phyloP scores from a whole-genome alignment of 257 asterid species.

The Euphrasia confusa region DNA sequence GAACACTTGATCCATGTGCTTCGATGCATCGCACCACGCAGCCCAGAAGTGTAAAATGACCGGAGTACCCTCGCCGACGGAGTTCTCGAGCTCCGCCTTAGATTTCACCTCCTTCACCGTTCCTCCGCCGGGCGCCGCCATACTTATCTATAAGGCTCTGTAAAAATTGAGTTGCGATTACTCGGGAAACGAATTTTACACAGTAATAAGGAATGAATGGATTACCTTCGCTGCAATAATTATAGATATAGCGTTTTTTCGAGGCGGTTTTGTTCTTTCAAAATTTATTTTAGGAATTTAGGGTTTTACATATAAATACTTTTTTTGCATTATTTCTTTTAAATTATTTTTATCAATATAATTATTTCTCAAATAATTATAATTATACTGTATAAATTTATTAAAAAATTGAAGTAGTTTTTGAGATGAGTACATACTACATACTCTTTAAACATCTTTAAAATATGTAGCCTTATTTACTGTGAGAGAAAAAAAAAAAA shows the following conservation, averaged over 20 bases:
- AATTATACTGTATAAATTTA: no score
- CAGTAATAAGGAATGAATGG: background rate
- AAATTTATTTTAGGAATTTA: no score
- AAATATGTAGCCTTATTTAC: no score
- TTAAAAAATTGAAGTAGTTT: no score
- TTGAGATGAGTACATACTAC: no score
- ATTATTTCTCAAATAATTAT: no score
- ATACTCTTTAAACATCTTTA: no score
- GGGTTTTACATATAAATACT: no score
- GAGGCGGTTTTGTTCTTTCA: no score
- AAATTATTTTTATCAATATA: no score
- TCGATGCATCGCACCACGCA: conserved; percentile 96
- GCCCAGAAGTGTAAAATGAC: conserved; percentile 92
- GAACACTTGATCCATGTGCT: conserved; percentile 99
- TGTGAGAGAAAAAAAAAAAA: no score
- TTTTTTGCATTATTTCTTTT: no score
- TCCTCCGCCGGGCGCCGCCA: conserved; percentile 59
- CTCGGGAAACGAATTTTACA: background rate
- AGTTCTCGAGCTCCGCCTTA: conserved; percentile 59
- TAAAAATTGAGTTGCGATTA: background rate
- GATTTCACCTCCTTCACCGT: conserved; percentile 80
- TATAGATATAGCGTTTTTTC: conserved; percentile 15
- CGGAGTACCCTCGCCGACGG: conserved; percentile 42
- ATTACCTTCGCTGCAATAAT: background rate
- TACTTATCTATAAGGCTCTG: conserved; percentile 20